These are phyloP conservation scores for Hypomontagnella submonticulosa DNA, from an alignment of 495 filamentous ascomycete species.

Conservation along the genomic window DNA sequence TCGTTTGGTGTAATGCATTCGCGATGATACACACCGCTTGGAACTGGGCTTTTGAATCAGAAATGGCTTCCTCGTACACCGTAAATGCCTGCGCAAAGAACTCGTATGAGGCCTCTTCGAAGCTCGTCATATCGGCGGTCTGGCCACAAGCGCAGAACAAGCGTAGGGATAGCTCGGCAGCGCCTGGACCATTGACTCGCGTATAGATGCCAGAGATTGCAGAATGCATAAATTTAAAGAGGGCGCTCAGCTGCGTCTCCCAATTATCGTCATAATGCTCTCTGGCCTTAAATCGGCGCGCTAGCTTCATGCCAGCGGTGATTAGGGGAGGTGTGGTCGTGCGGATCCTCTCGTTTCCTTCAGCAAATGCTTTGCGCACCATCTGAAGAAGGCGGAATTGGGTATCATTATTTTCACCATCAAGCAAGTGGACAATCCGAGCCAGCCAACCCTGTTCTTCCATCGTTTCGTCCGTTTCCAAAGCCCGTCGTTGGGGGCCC, in stretches of 20 bases:
- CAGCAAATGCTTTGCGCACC: constrained; percentile 84
- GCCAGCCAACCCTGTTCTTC: constrained; percentile 98
- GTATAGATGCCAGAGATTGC: constrained; percentile 88
- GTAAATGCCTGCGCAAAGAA: constrained; percentile 99
- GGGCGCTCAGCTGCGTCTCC: constrained; percentile 85
- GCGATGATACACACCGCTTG: constrained; percentile 97
- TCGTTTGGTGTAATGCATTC: constrained; percentile 83
- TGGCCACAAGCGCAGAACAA: constrained; percentile 92
- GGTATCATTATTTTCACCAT: constrained; percentile 86
- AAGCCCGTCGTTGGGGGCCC: constrained; percentile 74
- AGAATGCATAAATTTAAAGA: constrained; percentile 95
- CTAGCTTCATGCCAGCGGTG: constrained; percentile 89
- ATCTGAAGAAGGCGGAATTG: constrained; percentile 95
- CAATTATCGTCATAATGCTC: constrained; percentile 97
- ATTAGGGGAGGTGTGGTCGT: constrained; percentile 94
- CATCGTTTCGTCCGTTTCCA: constrained; percentile 91
- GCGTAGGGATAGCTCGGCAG: constrained; percentile 86
- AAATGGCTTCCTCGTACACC: constrained; percentile 95
- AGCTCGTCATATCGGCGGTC: constrained; percentile 89
- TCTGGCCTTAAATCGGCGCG: constrained; percentile 86
- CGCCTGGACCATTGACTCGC: constrained; percentile 77
- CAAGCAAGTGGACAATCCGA: constrained; percentile 86
- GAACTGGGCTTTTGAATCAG: constrained; percentile 94
- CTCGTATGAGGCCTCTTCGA: constrained; percentile 96
- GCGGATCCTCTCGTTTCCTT: constrained; percentile 94